phyloP scores from a whole-genome alignment of 345 rosid species.

The Brassica carinata region DNA sequence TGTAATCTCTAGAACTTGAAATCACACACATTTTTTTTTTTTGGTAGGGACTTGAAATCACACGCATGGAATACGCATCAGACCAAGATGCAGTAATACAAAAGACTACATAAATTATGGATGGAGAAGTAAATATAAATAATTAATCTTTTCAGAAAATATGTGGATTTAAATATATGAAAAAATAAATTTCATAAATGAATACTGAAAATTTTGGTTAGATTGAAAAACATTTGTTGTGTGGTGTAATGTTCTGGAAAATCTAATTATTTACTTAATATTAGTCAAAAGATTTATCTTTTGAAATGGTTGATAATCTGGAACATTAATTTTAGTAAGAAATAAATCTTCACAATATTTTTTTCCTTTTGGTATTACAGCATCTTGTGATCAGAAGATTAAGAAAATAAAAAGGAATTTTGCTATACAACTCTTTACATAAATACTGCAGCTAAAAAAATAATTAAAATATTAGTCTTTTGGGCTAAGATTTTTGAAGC shows the following conservation, averaged over 20 bases:
- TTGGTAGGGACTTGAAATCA: no score
- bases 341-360: neutral
- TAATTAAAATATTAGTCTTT: no score
- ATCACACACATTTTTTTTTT: neutral
- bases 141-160: neutral
- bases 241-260: neutral
- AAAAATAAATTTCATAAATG: neutral
- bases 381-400: no score
- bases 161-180: neutral
- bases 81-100: neutral
- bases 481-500: no score
- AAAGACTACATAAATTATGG: neutral
- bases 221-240: neutral
- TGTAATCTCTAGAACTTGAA: neutral
- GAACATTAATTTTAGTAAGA: neutral
- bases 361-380: neutral
- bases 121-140: neutral
- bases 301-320: neutral
- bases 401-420: no score
- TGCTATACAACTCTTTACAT: no score
- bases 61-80: neutral
- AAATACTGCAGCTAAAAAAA: no score
- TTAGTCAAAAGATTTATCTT: neutral
- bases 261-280: neutral
- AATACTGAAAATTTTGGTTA: neutral